Conservation (phyloP, 108 stramenopile species). For the Skeletonema potamos region DNA sequence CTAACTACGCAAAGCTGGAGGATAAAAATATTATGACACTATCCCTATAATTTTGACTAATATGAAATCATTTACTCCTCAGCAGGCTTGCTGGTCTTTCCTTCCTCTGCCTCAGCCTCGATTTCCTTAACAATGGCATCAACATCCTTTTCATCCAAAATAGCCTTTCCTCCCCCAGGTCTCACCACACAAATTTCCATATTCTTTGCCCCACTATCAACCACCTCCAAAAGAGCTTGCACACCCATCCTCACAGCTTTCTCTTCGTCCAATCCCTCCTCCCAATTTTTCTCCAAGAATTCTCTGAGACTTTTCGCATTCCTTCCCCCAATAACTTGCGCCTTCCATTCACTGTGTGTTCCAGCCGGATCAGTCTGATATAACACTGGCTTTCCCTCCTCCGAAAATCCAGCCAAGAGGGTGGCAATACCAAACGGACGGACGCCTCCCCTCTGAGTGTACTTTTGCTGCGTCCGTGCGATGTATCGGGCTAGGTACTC, state of each 20-base stretch:
- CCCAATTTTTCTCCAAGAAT: constrained; percentile 97
- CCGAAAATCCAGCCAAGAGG: constrained; percentile 84
- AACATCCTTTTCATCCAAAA: constrained; percentile 76
- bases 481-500: constrained; percentile 98
- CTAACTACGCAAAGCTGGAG: not conserved
- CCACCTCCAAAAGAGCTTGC: constrained; percentile 97
- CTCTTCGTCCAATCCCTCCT: constrained; percentile 83
- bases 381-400: constrained; percentile 76
- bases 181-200: constrained; percentile 94
- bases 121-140: constrained; percentile 87
- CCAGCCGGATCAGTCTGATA: constrained; percentile 99
- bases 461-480: constrained; percentile 96
- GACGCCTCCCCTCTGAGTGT: constrained; percentile 99
- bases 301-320: constrained; percentile 96
- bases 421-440: constrained; percentile 98
- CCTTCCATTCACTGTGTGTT: constrained; percentile 98
- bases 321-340: constrained; percentile 96
- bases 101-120: constrained; percentile 81
- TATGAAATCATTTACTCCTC: constrained; percentile 16
- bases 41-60: not conserved
- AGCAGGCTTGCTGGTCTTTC: constrained; percentile 25
- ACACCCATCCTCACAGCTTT: constrained; percentile 89
- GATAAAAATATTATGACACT: not conserved
- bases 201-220: constrained; percentile 97
- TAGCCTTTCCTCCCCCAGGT: constrained; percentile 66